Base-by-base conservation (phyloP, 495 filamentous ascomycete genomes). In the Hyaloscypha bicolor region DNA sequence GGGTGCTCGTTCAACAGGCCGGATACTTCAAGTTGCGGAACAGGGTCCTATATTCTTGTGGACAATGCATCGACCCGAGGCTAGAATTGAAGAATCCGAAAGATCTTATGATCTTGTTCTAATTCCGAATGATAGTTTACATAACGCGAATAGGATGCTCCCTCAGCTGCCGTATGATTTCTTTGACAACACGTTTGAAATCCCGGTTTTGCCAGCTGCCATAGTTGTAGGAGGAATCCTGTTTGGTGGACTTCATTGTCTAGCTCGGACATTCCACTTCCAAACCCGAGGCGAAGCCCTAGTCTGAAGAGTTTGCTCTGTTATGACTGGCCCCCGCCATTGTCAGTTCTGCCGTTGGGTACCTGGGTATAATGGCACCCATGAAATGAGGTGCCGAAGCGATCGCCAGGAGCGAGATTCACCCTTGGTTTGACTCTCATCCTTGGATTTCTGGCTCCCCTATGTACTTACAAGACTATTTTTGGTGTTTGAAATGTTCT, bases 191-290 rank as follows among this genome's bases (percentile, higher is more conserved):
- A 37, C 1, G 8, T 1, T 8, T 37, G 35, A 37, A 37, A 6
- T 37, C 12, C 12, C 12, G 9, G 11, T 29, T 29, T 11, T 62
- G 5, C 6, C 62, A 12, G 16, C 25, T 9, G 66, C 62, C 2
- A 30, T n/a, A 12, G 33, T 60, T n/a, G n/a, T 63, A 5, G 56
- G 62, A 33, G 48, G 60, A 9, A 31, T 53, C 35, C 33, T 72
- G 11, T 81, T 77, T 59, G 72, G 75, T 51, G 75, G 67, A 29
- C 62, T 80, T 9, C 78, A 81, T 58, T 64, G 77, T n/a, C 63
- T 72, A 5, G 77, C 68, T 6, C 81, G 80, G 77, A 73, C 79
- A 55, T 79, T 80, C 55, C 59, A 67, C 14, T 80, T 82, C 55
- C 79, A 77, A 0, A 78, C 76, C 3, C 25, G 42, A 14, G 37